Conservation (phyloP, 345 rosid genomes). For the Ailanthus altissimus region DNA sequence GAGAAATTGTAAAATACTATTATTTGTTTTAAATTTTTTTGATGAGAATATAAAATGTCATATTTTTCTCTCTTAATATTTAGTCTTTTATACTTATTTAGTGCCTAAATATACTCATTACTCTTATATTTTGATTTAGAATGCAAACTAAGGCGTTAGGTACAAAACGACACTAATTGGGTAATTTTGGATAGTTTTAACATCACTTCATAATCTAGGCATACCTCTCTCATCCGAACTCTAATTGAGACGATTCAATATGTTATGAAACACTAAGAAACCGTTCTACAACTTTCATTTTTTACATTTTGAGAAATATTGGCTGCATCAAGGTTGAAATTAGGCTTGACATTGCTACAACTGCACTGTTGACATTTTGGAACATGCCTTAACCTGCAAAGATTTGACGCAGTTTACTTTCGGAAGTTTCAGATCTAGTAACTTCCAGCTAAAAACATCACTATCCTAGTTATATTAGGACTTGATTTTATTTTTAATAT, state of each 20-base stretch:
- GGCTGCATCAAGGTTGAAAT: not conserved
- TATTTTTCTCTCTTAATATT: not conserved
- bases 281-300: not conserved
- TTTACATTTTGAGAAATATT: not conserved
- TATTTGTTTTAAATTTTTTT: no score
- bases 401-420: no score
- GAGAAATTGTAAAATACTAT: no score
- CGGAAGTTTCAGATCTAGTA: no score
- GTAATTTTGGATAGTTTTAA: not conserved
- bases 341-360: not conserved
- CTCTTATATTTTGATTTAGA: slow-evolving; percentile 9
- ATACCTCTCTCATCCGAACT: not conserved
- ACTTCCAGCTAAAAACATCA: no score
- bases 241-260: not conserved
- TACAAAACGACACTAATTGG: not conserved
- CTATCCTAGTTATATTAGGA: no score
- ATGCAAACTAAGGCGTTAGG: not conserved
- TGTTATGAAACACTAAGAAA: not conserved
- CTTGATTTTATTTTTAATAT: no score
- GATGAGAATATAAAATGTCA: no score
- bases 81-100: not conserved
- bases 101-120: not conserved
- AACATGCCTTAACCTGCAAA: no score
- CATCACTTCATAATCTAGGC: not conserved
- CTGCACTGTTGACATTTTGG: not conserved